Evolutionary conservation across 352 stramenopile species (phyloP), one percentile per base, ranked within the genome.

Genomic region (Phytophthora pini): DNA sequence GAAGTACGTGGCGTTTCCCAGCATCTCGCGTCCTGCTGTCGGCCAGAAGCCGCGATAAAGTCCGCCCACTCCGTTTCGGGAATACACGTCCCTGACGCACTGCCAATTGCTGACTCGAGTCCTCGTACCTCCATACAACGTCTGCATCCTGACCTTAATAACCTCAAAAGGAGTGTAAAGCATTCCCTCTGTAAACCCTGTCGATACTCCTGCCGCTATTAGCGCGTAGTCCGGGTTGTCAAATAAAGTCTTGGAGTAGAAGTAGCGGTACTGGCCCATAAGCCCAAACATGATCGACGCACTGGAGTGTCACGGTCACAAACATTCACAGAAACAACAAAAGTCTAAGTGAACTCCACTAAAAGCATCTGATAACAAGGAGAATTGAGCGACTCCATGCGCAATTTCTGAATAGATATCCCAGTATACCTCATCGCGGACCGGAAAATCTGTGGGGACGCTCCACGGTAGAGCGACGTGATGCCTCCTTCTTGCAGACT

Each of bases 1-100:
- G 43, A 95, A 95, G 61, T 95, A 95, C 47, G 82, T 79, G 49
- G 84, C 89, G 69, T 95, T 95, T 52, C 87, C 87, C 34, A 95
- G 68, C 84, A 95, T 93, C 68, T 95, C 87, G 31, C 85, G 83
- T 52, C 82, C 68, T 3, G 83, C 83, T 1, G 70, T 89, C 8
- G 84, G 84, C 36, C 79, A 68, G 39, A 93, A 70, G 5, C 87
- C 87, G 4, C 87, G 87, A 72, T 95, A 95, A 45, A 95, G 76
- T n/a, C 84, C 83, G 27, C 76, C 67, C 4, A 92, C 20, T 43
- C 84, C 82, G 53, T 76, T 89, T 49, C 77, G 78, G 46, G 58
- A 57, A 57, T 88, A 88, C 20, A 93, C 82, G 40, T 90, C 75
- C 53, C 72, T 73, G 46, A 90, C 80, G 60, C 77, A 88, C 55